Conservation (phyloP, 2,329 filamentous ascomycete genomes). For the Rutstroemia sp. region DNA sequence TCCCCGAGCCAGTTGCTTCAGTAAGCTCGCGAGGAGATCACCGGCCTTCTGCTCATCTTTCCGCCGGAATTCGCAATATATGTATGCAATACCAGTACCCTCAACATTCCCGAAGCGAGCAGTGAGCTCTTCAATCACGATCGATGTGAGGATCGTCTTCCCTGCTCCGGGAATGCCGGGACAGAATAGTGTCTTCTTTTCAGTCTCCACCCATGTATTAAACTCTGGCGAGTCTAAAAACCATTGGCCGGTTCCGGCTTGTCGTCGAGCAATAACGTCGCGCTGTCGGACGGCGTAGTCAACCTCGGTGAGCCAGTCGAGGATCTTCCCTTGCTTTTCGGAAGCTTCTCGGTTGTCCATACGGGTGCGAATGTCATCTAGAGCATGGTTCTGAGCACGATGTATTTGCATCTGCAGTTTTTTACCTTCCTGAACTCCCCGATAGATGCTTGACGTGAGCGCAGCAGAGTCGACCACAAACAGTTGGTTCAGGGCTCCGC, state of each 20-base stretch:
- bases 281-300: too few relatives aligned
- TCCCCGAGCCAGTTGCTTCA: conserved; percentile 27
- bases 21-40: conserved; percentile 23
- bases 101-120: conserved; percentile 16
- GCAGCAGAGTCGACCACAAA: too few relatives aligned
- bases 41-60: conserved; percentile 22
- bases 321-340: too few relatives aligned
- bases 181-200: conserved; percentile 6
- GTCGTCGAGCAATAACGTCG: too few relatives aligned
- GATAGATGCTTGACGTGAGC: too few relatives aligned
- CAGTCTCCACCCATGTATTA: conserved; percentile 4
- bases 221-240: conserved; percentile 7
- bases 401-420: too few relatives aligned
- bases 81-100: conserved; percentile 25
- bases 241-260: conserved; percentile 17
- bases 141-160: conserved; percentile 39
- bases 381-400: too few relatives aligned
- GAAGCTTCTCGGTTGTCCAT: too few relatives aligned
- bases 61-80: conserved; percentile 29
- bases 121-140: conserved; percentile 35
- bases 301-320: too few relatives aligned
- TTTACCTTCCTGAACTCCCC: too few relatives aligned
- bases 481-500: too few relatives aligned
- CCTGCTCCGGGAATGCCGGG: conserved; percentile 35
- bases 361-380: too few relatives aligned